Percentiles rank a stretch among this genome's conserved stretches.
Evolutionary conservation across 2,329 filamentous ascomycete species (phyloP).

Genomic region (Fusarium coffeatum): DNA sequence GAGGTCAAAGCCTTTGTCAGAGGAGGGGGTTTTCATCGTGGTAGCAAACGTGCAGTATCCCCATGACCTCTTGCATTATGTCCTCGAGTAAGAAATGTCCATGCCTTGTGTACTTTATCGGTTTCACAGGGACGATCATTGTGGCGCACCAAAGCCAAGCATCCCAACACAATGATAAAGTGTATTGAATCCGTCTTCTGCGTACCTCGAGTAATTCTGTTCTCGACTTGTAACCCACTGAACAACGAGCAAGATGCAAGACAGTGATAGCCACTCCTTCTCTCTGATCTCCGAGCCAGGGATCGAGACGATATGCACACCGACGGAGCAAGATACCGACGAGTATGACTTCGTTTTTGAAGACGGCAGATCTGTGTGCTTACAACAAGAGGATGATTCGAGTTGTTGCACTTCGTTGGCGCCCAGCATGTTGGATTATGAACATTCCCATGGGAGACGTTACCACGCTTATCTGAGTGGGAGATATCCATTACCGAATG

Average conservation of each 20-base stretch:
- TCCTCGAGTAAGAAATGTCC: slow-evolving; percentile 13
- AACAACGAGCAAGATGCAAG: slow-evolving; percentile 34
- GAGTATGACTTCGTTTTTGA: slow-evolving; percentile 48
- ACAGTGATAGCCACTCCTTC: slow-evolving; percentile 45
- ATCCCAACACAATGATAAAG: slow-evolving; percentile 36
- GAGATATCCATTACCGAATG: slow-evolving; percentile 61
- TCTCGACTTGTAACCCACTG: background rate
- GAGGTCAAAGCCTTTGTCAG: slow-evolving; percentile 12
- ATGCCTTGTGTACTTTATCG: slow-evolving; percentile 20
- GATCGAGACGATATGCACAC: slow-evolving; percentile 41
- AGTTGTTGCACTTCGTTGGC: slow-evolving; percentile 50
- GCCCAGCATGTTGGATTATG: slow-evolving; percentile 51
- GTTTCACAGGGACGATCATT: slow-evolving; percentile 36
- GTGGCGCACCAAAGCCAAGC: slow-evolving; percentile 28
- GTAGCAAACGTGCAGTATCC: slow-evolving; percentile 27
- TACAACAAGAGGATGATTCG: slow-evolving; percentile 44
- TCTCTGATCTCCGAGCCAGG: slow-evolving; percentile 48
- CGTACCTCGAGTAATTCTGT: background rate
- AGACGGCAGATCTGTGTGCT: slow-evolving; percentile 38
- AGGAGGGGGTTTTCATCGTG: slow-evolving; percentile 24
- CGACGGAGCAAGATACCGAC: slow-evolving; percentile 47
- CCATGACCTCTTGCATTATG: slow-evolving; percentile 32
- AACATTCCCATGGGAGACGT: slow-evolving; percentile 50
- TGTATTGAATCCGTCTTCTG: slow-evolving; percentile 15
- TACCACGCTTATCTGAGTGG: slow-evolving; percentile 59